phyloP scores from a whole-genome alignment of 2,329 filamentous ascomycete species.

The Setomelanomma holmii region DNA sequence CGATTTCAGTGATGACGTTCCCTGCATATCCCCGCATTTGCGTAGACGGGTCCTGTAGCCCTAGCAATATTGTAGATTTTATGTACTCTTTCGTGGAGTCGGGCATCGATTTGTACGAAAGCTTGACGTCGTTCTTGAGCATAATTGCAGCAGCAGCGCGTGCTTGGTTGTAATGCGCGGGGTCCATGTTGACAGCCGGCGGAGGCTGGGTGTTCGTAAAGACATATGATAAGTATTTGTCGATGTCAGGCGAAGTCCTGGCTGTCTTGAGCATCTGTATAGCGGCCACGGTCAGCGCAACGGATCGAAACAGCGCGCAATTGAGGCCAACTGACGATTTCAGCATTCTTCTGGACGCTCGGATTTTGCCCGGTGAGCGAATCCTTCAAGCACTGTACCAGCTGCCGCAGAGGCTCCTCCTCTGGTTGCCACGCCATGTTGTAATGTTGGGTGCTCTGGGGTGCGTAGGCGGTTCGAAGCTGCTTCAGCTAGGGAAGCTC shows the following conservation, averaged over 20 bases:
- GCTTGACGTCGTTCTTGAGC: constrained; percentile 90
- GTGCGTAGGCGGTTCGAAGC: constrained; percentile 15
- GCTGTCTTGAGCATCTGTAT: constrained; percentile 89
- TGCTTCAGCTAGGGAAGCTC: constrained; percentile 10
- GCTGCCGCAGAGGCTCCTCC: constrained; percentile 84
- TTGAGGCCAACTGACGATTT: constrained; percentile 68
- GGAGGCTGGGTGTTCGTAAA: constrained; percentile 75
- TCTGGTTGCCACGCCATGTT: constrained; percentile 92
- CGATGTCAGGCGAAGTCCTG: constrained; percentile 87
- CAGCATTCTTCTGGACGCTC: constrained; percentile 84
- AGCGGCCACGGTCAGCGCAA: constrained; percentile 32
- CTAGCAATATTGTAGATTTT: constrained; percentile 77
- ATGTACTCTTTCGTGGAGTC: constrained; percentile 77
- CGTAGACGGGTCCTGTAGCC: constrained; percentile 79
- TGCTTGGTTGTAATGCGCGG: constrained; percentile 73
- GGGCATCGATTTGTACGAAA: constrained; percentile 77
- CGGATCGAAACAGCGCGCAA: constrained; percentile 10
- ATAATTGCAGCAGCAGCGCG: constrained; percentile 90
- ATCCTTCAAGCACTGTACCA: constrained; percentile 87
- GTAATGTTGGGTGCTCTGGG: constrained; percentile 18
- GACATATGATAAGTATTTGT: constrained; percentile 95
- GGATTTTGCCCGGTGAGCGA: constrained; percentile 86
- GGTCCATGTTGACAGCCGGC: constrained; percentile 64
- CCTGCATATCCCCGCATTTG: constrained; percentile 90
- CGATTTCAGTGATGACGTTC: constrained; percentile 91